Evolutionary conservation across 805 yeast genomes (phyloP).

Genomic region (Kluyveromyces siamensis): DNA sequence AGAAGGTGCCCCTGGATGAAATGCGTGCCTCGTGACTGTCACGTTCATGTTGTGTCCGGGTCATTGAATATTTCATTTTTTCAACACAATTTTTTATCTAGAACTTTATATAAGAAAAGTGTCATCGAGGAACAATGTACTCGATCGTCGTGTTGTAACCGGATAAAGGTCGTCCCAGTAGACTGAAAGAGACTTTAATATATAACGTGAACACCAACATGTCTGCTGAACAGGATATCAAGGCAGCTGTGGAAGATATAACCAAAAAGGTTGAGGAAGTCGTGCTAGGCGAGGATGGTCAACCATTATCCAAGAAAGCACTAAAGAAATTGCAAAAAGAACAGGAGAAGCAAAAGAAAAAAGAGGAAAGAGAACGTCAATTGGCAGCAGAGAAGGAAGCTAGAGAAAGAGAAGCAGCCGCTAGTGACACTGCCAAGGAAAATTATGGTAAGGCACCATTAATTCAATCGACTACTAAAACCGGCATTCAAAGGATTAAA

Average conservation of each 20-base stretch:
- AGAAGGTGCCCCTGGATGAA: too few relatives aligned
- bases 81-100: too few relatives aligned
- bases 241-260: neutral
- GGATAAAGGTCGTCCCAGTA: neutral
- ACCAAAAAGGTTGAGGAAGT: conserved; percentile 14
- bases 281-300: conserved; percentile 66
- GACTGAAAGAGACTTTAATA: neutral
- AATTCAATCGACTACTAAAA: conserved; percentile 64
- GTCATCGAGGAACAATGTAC: too few relatives aligned
- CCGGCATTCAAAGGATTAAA: conserved; percentile 55
- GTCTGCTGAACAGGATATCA: neutral
- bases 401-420: conserved; percentile 53
- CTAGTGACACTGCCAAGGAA: conserved; percentile 79
- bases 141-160: neutral
- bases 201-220: neutral
- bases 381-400: conserved; percentile 81
- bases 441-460: conserved; percentile 87
- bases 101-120: too few relatives aligned
- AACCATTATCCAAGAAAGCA: conserved; percentile 88
- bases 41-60: too few relatives aligned
- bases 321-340: conserved; percentile 90
- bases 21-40: too few relatives aligned
- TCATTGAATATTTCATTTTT: too few relatives aligned
- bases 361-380: conserved; percentile 86
- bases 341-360: conserved; percentile 84